Conservation (phyloP, 106 monocot genomes). For the Platanthera zijinensis region DNA sequence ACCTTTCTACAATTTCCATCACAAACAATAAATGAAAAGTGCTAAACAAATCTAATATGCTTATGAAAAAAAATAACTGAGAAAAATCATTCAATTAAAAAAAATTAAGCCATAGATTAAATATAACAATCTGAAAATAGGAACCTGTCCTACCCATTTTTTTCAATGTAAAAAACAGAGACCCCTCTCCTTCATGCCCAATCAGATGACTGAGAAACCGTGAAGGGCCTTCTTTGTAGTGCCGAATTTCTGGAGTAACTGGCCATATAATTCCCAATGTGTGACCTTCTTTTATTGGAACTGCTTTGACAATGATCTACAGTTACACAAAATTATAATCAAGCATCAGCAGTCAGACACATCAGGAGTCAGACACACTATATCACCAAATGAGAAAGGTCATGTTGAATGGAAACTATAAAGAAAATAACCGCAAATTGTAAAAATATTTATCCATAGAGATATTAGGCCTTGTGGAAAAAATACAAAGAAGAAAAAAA, state of each 20-base stretch:
- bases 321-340: background rate
- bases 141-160: slow-evolving; percentile 45
- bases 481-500: too few species aligned
- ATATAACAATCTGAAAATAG: slow-evolving; percentile 2
- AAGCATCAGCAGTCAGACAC: background rate
- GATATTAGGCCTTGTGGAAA: background rate
- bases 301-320: slow-evolving; percentile 87
- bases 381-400: background rate
- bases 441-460: background rate
- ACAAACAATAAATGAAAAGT: background rate
- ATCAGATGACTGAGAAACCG: slow-evolving; percentile 79
- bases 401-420: background rate
- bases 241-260: slow-evolving; percentile 52
- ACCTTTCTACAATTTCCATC: too few species aligned
- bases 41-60: background rate
- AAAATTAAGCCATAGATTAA: background rate
- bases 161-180: slow-evolving; percentile 76
- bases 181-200: slow-evolving; percentile 97
- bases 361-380: background rate
- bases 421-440: background rate
- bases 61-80: background rate
- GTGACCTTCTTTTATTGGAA: slow-evolving; percentile 88
- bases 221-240: slow-evolving; percentile 83
- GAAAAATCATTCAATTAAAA: background rate
- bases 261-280: slow-evolving; percentile 69